Conservation (phyloP, 192 early-diverging fungal species). For the Coemansia sp. region DNA sequence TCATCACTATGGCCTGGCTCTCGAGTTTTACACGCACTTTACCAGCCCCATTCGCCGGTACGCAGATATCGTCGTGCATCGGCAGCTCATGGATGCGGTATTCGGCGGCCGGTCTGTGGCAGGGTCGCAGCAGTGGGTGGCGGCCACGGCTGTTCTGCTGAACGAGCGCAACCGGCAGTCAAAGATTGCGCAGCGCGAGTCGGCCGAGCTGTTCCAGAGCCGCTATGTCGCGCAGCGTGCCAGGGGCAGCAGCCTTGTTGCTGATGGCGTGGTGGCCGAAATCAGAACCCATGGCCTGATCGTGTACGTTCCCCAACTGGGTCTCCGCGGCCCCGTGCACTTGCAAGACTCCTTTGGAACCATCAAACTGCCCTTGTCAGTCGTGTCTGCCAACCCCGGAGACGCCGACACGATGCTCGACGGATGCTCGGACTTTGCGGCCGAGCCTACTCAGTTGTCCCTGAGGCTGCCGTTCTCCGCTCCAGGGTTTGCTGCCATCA, state of each 20-base stretch:
- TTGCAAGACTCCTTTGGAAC: constrained; percentile 61
- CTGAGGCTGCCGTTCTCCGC: constrained; percentile 22
- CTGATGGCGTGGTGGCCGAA: constrained; percentile 70
- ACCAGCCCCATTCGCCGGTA: constrained; percentile 82
- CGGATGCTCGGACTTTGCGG: constrained; percentile 54
- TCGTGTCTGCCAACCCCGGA: constrained; percentile 52
- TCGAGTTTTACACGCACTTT: constrained; percentile 80
- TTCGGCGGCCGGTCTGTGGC: background rate
- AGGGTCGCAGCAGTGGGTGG: constrained; percentile 26
- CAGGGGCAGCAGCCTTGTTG: constrained; percentile 48
- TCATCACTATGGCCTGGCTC: constrained; percentile 74
- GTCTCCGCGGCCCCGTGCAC: constrained; percentile 72
- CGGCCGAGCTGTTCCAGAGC: constrained; percentile 79
- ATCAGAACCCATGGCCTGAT: constrained; percentile 67
- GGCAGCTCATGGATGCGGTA: constrained; percentile 64
- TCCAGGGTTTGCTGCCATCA: background rate
- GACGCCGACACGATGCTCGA: constrained; percentile 56
- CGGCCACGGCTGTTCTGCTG: constrained; percentile 55
- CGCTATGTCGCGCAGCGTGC: constrained; percentile 64
- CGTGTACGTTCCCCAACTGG: constrained; percentile 59
- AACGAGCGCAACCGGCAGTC: constrained; percentile 72
- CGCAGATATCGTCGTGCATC: constrained; percentile 78
- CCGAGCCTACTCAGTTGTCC: constrained; percentile 30
- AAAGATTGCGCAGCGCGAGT: constrained; percentile 78
- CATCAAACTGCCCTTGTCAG: constrained; percentile 61